Conservation (phyloP, 2,329 filamentous ascomycete genomes). For the Leptographium procerum region DNA sequence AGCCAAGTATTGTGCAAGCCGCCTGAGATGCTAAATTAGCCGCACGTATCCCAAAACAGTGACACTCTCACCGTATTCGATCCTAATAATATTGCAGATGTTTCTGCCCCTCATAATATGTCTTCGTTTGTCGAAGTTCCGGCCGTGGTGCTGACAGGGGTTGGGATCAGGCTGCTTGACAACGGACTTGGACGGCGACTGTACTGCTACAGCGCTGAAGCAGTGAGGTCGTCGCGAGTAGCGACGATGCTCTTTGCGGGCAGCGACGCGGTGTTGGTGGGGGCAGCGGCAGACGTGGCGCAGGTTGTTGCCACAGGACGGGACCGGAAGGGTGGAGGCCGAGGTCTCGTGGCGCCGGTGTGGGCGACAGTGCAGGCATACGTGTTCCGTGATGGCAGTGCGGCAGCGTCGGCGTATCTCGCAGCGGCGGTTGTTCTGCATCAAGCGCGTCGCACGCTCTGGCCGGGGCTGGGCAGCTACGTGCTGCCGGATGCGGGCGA, state of each 20-base stretch:
- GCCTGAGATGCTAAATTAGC: neutral
- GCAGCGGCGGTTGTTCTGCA: constrained; percentile 25
- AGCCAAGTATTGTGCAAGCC: no score
- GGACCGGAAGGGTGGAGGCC: neutral
- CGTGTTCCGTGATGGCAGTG: constrained; percentile 17
- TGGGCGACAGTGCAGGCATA: constrained; percentile 11
- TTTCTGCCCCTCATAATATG: neutral
- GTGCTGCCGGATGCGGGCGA: constrained; percentile 21
- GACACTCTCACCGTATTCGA: neutral
- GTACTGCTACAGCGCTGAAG: neutral
- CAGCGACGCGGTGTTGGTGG: neutral
- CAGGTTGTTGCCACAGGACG: neutral
- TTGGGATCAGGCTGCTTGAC: neutral
- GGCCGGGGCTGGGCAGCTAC: constrained; percentile 19
- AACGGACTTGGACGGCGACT: neutral
- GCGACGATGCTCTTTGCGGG: neutral
- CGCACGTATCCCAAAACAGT: neutral
- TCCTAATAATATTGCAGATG: neutral
- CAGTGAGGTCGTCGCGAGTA: neutral
- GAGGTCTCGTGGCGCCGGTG: neutral
- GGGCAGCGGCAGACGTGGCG: neutral
- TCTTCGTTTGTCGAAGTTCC: constrained; percentile 4
- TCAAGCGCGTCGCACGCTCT: constrained; percentile 25
- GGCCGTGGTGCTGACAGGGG: neutral
- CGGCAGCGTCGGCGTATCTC: constrained; percentile 17